These are phyloP conservation scores for Polygonum aviculare DNA, from an alignment of 148 eudicot genomes.

Conservation along the genomic window DNA sequence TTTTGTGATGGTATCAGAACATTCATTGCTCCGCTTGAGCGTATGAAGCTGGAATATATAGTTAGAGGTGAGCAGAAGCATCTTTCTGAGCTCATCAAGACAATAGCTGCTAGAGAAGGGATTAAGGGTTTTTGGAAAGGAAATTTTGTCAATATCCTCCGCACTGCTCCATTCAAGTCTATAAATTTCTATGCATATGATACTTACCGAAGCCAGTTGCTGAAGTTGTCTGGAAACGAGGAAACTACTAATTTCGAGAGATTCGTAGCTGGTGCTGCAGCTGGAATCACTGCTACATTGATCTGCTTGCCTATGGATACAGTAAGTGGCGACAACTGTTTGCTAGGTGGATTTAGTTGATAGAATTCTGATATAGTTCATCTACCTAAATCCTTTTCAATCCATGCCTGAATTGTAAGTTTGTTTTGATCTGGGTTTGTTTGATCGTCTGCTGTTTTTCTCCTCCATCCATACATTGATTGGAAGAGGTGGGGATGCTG, in stretches of 20 bases:
- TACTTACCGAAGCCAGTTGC: slow-evolving; percentile 66
- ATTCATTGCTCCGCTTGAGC: slow-evolving; percentile 95
- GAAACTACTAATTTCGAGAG: slow-evolving; percentile 89
- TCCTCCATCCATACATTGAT: not conserved
- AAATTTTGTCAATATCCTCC: slow-evolving; percentile 91
- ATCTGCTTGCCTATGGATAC: slow-evolving; percentile 99
- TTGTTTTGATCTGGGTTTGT: not conserved
- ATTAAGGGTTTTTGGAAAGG: slow-evolving; percentile 97
- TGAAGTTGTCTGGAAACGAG: slow-evolving; percentile 60
- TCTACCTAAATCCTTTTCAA: not conserved
- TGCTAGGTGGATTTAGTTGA: not conserved
- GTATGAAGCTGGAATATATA: slow-evolving; percentile 89
- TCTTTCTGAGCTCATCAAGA: slow-evolving; percentile 63
- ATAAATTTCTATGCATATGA: slow-evolving; percentile 96
- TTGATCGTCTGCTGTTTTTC: not conserved
- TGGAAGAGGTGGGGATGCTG: not conserved
- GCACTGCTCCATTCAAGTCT: slow-evolving; percentile 93
- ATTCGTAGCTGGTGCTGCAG: slow-evolving; percentile 89
- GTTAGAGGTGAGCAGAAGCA: slow-evolving; percentile 82
- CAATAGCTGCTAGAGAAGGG: slow-evolving; percentile 77
- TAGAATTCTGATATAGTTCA: not conserved
- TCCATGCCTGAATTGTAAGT: not conserved
- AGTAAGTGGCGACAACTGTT: slow-evolving; percentile 33
- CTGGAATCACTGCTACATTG: slow-evolving; percentile 90
- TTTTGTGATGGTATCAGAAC: slow-evolving; percentile 45